These are phyloP conservation scores for Claviceps digitariae DNA, from an alignment of 2,329 filamentous ascomycete genomes.

Conservation along the genomic window DNA sequence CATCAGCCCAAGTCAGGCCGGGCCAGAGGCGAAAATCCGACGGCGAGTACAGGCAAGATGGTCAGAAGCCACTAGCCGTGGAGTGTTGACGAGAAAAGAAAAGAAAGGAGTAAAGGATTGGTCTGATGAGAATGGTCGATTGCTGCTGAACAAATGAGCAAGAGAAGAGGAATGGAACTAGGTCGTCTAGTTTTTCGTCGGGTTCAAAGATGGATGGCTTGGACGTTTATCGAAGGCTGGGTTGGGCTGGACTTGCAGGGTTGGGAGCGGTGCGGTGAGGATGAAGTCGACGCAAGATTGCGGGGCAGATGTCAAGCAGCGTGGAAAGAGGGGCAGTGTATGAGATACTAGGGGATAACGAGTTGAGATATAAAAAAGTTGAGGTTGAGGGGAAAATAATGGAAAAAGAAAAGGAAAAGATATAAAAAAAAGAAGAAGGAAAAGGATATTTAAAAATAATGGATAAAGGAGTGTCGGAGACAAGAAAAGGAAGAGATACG, in stretches of 20 bases:
- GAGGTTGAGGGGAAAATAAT: background rate
- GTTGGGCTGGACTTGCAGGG: background rate
- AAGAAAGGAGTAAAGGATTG: background rate
- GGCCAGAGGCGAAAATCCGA: background rate
- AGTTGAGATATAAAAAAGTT: background rate
- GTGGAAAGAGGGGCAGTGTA: background rate
- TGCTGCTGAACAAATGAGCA: background rate
- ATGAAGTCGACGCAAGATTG: background rate
- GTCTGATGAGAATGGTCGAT: background rate
- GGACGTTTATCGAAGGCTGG: background rate
- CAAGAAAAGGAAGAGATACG: too few relatives aligned
- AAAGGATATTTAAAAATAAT: background rate
- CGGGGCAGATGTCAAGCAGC: background rate
- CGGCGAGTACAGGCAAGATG: background rate
- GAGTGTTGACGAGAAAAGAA: too few relatives aligned
- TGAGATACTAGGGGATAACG: background rate
- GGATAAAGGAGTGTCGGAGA: background rate
- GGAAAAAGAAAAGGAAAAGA: background rate
- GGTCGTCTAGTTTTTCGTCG: background rate
- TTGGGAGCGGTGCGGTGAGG: background rate
- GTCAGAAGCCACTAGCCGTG: background rate
- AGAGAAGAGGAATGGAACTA: background rate
- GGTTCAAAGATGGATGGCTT: conserved; percentile 1
- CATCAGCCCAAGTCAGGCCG: conserved; percentile 12
- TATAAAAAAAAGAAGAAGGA: too few relatives aligned